Base-by-base conservation (phyloP, 805 yeast genomes). In the Scheffersomyces amazonensis region DNA sequence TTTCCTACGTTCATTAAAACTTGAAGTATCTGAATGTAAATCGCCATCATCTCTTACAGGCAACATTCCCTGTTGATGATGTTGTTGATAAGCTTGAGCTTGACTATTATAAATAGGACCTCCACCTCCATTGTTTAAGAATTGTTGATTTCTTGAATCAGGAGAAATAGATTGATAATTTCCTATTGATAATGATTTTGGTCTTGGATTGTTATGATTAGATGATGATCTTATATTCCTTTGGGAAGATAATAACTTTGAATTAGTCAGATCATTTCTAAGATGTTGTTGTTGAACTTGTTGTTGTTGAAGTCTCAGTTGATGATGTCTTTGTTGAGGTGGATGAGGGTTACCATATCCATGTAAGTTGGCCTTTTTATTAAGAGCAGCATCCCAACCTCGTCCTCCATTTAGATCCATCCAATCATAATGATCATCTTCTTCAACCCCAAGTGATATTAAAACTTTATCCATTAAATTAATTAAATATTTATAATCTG, bases 281-380 rank as follows among this genome's bases (percentile, higher is more conserved):
- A 25, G 36, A 25, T 40, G 44, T 33, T 39, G 46, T 25, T 36
- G 42, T 30, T 40, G 29, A 35, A 39, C 22, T 30, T 35, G 34
- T 32, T 40, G 39, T 34, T 44, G 52, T 21, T 22, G 43, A 20
- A 32, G 43, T 30, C 47, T 44, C 41, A 39, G 42, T 23, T 40
- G 47, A 4, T 19, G 34, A 28, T 36, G 42, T 20, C 35, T 41
- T 17, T 32, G 39, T 36, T 46, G 40, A 59, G 66, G 77, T 31
- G 96, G 96, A 51, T 82, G 85, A 45, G 96, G 96, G 61, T 89
- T 93, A 24, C 97, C 97, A 61, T 90, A 90, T 31, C 98, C 98
- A 62, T 90, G 97, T 46, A 90, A 68, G 56, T 90, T 90, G 38
- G 96, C 95, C 63, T 90, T 90, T 60, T 88, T 89, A 64, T 89